Evolutionary conservation across 2,329 filamentous ascomycete genomes (phyloP), one percentile per base, ranked within the genome.

Genomic region (Aspergillus jensenii): DNA sequence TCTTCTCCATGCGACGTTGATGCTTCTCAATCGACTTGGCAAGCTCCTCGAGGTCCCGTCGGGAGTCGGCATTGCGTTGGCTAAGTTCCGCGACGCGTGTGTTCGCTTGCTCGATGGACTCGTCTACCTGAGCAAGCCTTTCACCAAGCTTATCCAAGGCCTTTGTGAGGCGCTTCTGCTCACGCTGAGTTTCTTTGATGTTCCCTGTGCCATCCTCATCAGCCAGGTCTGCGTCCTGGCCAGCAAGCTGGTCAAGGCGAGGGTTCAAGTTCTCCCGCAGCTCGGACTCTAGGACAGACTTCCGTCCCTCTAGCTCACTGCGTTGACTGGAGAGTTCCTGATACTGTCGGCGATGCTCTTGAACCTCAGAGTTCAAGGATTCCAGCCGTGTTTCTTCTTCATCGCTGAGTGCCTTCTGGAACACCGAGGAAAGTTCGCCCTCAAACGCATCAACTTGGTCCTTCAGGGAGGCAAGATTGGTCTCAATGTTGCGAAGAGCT

Each of bases 1-100:
- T 92, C 81, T 93, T 96, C 72, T 97, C 93, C 81, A 98, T 90
- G 49, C 85, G 85, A 76, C 93, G 93, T 76, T 96, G 91, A 65
- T 93, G 87, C 71, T 88, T 91, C 71, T 93, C 89, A 63, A 98
- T 95, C 35, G 85, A 84, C 52, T 83, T 83, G 3, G 90, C 87
- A 54, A 96, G 83, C 46, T 93, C 89, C 68, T 91, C 87, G 65
- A 93, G 86, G 54, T 86, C 81, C 43, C 88, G 84, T 70, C 92
- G 87, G 67, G 86, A 89, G 62, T 90, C 82, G 1, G 81, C 78
- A 56, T 81, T 83, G 33, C 73, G 76, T 74, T 88, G 67, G 80
- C 88, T 81, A 5, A 89, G 76, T 58, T 86, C 77, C 31, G 81
- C 76, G 25, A 90, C 79, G 52, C 84, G 79, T 31, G 76, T 68